phyloP scores from a whole-genome alignment of 169 alveolate species.

The Plasmodium vinckei region DNA sequence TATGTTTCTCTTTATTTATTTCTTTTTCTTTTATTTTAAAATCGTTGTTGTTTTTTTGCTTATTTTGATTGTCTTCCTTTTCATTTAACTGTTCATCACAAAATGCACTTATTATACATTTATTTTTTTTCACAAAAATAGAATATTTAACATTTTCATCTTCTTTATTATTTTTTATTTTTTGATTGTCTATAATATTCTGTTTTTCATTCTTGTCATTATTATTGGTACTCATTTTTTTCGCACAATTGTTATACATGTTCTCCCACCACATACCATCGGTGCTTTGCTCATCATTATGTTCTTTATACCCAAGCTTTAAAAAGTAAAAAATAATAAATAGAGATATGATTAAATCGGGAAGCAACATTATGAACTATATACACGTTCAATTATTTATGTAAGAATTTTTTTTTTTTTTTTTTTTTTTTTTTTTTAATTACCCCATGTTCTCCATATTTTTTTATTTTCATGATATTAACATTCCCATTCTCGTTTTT shows the following conservation, averaged over 20 bases:
- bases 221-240: slow-evolving; percentile 10
- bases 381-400: background rate
- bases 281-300: slow-evolving; percentile 6
- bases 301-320: slow-evolving; percentile 68
- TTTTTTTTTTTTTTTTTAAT: too few relatives aligned
- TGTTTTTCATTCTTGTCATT: background rate
- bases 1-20: slow-evolving; percentile 1
- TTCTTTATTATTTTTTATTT: slow-evolving; percentile 1
- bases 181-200: background rate
- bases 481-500: slow-evolving; percentile 71
- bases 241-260: slow-evolving; percentile 66
- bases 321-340: background rate
- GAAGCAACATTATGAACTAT: too few relatives aligned
- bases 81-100: background rate
- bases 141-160: slow-evolving; percentile 10
- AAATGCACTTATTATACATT: slow-evolving; percentile 8
- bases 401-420: too few relatives aligned
- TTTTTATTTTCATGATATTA: slow-evolving; percentile 46
- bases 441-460: slow-evolving; percentile 76
- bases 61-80: background rate
- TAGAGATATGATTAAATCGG: too few relatives aligned
- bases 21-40: slow-evolving; percentile 8
- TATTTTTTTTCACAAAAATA: slow-evolving; percentile 39
- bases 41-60: background rate
- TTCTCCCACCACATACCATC: slow-evolving; percentile 70